Evolutionary conservation across 768 basidiomycete genomes (phyloP).

Genomic region (Kwoniella mangroviensis): DNA sequence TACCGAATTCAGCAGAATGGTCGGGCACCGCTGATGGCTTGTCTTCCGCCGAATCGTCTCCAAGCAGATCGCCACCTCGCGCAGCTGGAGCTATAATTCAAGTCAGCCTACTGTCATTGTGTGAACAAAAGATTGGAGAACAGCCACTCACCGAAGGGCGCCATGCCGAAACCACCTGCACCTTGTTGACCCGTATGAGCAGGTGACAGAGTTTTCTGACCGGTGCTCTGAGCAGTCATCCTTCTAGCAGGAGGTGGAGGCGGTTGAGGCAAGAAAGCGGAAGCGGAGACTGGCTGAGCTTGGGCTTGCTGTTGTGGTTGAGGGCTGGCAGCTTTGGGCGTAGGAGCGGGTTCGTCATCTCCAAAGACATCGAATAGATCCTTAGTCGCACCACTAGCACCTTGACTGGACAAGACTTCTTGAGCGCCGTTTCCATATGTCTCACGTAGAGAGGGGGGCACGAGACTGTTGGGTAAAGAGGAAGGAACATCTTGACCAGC

Average conservation of each 20-base stretch:
- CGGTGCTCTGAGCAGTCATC: constrained; percentile 33
- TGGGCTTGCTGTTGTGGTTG: constrained; percentile 15
- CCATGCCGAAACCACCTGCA: constrained; percentile 39
- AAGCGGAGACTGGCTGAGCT: constrained; percentile 6
- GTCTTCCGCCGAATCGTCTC: constrained; percentile 45
- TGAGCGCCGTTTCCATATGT: constrained; percentile 48
- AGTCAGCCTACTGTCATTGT: neutral
- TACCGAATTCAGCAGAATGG: constrained; percentile 83
- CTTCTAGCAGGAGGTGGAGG: constrained; percentile 23
- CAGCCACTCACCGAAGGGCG: constrained; percentile 38
- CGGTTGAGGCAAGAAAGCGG: constrained; percentile 36
- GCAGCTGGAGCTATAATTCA: constrained; percentile 24
- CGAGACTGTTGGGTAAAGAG: constrained; percentile 70
- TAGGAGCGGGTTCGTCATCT: constrained; percentile 37
- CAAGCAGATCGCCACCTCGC: constrained; percentile 45
- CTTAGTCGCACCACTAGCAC: constrained; percentile 54
- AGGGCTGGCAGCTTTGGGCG: constrained; percentile 20
- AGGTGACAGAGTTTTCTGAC: constrained; percentile 60
- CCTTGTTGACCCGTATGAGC: constrained; percentile 28
- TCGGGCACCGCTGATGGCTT: constrained; percentile 58
- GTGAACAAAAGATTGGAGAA: neutral
- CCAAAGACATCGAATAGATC: constrained; percentile 59
- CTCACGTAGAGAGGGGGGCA: constrained; percentile 80
- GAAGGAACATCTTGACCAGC: constrained; percentile 71
- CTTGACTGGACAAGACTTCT: constrained; percentile 42